Evolutionary conservation across 208 protist species (phyloP).

Genomic region (Spongospora subterranea): DNA sequence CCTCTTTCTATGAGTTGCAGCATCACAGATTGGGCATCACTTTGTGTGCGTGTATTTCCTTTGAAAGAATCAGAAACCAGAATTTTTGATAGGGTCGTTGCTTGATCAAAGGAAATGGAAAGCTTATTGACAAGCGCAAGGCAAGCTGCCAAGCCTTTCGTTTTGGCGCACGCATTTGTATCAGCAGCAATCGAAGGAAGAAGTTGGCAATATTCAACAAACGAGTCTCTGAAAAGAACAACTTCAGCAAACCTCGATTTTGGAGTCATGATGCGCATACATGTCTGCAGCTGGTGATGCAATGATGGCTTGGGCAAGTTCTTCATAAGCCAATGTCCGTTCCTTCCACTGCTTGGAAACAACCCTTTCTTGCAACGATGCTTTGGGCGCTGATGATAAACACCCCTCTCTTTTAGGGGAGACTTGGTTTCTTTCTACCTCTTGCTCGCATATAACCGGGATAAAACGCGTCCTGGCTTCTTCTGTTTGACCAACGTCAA

Average conservation of each 20-base stretch:
- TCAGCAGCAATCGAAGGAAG: neutral
- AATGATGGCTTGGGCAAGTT: neutral
- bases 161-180: neutral
- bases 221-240: neutral
- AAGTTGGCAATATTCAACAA: neutral
- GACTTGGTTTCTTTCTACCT: no score
- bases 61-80: neutral
- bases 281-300: neutral
- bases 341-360: constrained; percentile 29
- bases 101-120: neutral
- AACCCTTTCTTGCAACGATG: no score
- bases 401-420: no score
- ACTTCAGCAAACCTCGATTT: neutral
- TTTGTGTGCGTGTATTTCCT: neutral
- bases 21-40: neutral
- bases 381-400: no score
- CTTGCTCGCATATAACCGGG: no score
- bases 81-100: neutral
- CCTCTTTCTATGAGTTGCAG: neutral
- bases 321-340: neutral
- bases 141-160: neutral
- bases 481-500: no score
- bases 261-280: neutral
- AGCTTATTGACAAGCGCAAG: neutral
- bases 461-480: no score